These are phyloP conservation scores for Phytomonas francai DNA, from an alignment of 208 protist genomes.

Conservation along the genomic window DNA sequence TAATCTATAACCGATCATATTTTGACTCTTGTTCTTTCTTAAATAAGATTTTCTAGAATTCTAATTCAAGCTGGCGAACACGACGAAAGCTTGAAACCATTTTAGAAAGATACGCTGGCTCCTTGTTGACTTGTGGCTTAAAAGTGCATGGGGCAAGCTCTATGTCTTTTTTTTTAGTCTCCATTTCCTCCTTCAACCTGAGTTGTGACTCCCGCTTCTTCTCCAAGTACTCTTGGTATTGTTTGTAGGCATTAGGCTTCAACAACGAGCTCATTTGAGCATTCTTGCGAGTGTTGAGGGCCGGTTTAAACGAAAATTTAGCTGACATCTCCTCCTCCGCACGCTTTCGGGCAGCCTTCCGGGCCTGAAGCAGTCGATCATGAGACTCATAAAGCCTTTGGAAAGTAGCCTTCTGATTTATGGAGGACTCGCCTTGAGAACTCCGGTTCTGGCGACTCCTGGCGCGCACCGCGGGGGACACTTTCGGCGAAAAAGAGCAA, in stretches of 20 bases:
- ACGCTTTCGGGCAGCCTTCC: conserved; percentile 19
- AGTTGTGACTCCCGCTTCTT: conserved; percentile 15
- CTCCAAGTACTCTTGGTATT: conserved; percentile 31
- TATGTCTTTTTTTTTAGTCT: conserved; percentile 18
- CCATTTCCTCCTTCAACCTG: conserved; percentile 8
- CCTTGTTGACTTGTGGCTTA: conserved; percentile 45
- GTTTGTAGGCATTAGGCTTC: conserved; percentile 33
- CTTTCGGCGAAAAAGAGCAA: conserved; percentile 64
- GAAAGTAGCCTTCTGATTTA: conserved; percentile 13
- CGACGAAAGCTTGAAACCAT: conserved; percentile 71
- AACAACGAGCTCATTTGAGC: conserved; percentile 41
- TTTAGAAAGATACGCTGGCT: conserved; percentile 56
- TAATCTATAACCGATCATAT: conserved; percentile 6
- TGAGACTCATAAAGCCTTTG: conserved; percentile 30
- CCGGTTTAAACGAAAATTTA: conserved; percentile 32
- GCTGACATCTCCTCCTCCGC: conserved; percentile 30
- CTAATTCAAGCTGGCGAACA: conserved; percentile 40
- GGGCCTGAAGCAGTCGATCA: conserved; percentile 13
- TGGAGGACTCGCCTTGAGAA: background rate
- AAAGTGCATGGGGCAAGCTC: conserved; percentile 59
- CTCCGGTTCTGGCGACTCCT: conserved; percentile 10
- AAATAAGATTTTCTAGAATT: conserved; percentile 19
- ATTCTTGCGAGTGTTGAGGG: conserved; percentile 37
- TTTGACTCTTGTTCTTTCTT: conserved; percentile 8
- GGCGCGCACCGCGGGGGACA: conserved; percentile 28